These are phyloP conservation scores for Fomitopsis serialis DNA, from an alignment of 768 basidiomycete species.

Conservation along the genomic window DNA sequence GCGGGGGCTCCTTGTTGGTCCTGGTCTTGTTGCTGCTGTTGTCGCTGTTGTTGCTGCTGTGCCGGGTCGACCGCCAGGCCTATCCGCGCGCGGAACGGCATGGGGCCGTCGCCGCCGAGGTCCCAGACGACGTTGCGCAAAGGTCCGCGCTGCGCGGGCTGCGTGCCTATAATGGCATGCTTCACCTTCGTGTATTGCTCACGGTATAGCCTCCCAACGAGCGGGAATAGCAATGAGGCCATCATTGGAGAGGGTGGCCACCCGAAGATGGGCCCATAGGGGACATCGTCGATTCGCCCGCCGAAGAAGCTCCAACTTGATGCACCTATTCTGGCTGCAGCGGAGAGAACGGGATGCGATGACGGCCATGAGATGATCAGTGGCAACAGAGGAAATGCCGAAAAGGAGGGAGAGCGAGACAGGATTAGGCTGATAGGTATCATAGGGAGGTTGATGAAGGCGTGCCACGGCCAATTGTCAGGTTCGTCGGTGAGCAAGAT, in stretches of 20 bases:
- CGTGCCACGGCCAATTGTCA: constrained; percentile 69
- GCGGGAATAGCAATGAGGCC: constrained; percentile 22
- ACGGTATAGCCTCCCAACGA: constrained; percentile 21
- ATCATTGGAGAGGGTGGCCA: constrained; percentile 32
- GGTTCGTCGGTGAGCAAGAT: constrained; percentile 64
- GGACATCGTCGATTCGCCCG: not conserved
- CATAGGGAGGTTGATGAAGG: constrained; percentile 68
- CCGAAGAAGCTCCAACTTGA: not conserved
- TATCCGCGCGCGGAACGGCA: constrained; percentile 17
- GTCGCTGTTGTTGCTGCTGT: not conserved
- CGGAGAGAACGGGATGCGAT: constrained; percentile 15
- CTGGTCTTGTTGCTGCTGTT: not conserved
- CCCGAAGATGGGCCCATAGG: constrained; percentile 11
- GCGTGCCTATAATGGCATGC: constrained; percentile 18
- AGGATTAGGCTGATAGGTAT: constrained; percentile 65
- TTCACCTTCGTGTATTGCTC: constrained; percentile 14
- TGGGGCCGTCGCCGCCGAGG: constrained; percentile 17
- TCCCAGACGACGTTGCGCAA: constrained; percentile 18
- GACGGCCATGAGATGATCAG: constrained; percentile 28
- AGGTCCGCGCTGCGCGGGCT: constrained; percentile 4
- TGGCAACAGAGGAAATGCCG: constrained; percentile 23
- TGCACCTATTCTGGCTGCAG: not conserved
- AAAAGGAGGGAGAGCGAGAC: constrained; percentile 36
- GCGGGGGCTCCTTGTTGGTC: not conserved
- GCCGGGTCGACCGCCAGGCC: constrained; percentile 13